These are phyloP conservation scores for Tylopilus balloui DNA, from an alignment of 768 basidiomycete species.

Conservation along the genomic window DNA sequence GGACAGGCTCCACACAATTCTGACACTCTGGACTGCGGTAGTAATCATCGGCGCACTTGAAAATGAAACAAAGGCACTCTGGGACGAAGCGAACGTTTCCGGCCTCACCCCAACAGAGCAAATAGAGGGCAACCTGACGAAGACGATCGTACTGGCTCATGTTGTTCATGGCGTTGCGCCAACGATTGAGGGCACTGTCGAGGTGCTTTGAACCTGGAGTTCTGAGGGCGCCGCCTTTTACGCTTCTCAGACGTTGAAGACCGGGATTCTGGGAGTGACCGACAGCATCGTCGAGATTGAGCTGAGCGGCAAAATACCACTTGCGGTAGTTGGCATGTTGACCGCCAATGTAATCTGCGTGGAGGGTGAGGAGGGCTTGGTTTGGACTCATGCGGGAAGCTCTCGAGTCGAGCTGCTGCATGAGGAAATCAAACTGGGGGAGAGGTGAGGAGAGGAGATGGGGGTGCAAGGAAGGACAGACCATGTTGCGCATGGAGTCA, in stretches of 20 bases:
- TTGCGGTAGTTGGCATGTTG: conserved; percentile 99
- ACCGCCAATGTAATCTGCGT: conserved; percentile 98
- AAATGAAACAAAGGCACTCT: conserved; percentile 97
- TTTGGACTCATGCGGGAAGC: conserved; percentile 98
- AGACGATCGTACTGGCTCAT: conserved; percentile 99
- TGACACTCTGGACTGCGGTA: conserved; percentile 98
- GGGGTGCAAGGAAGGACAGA: conserved; percentile 29
- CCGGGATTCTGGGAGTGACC: conserved; percentile 94
- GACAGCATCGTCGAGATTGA: conserved; percentile 98
- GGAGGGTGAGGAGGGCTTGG: conserved; percentile 92
- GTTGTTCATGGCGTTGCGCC: conserved; percentile 98
- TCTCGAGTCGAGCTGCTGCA: conserved; percentile 95
- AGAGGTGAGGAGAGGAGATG: conserved; percentile 8
- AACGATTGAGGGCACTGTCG: conserved; percentile 88
- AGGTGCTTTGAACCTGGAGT: conserved; percentile 71
- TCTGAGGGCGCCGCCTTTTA: conserved; percentile 56
- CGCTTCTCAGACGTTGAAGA: conserved; percentile 80
- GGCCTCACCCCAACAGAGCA: conserved; percentile 98
- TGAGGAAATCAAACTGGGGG: conserved; percentile 87
- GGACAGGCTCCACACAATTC: conserved; percentile 86
- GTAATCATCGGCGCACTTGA: conserved; percentile 99
- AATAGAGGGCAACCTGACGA: conserved; percentile 91
- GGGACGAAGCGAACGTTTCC: conserved; percentile 97
- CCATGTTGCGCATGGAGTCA: conserved; percentile 95
- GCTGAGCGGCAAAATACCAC: conserved; percentile 99